phyloP scores from a whole-genome alignment of 495 filamentous ascomycete species.

The Tuber calosporum region DNA sequence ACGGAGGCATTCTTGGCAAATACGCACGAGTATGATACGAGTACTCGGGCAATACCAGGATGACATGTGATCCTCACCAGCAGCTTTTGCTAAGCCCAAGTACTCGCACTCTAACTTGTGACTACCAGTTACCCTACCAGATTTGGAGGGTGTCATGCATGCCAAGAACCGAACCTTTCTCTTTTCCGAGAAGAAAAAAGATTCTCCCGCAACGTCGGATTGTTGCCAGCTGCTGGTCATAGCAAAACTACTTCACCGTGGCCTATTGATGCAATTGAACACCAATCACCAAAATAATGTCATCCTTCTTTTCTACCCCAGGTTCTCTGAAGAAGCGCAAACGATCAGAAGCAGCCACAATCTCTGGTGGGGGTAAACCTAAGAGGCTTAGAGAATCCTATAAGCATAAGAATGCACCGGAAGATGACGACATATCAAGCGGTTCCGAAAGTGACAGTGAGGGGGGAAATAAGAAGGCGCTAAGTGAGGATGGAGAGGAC shows the following conservation, averaged over 20 bases:
- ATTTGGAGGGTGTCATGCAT: not conserved
- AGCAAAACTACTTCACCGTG: not conserved
- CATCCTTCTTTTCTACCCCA: constrained; percentile 67
- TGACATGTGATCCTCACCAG: not conserved
- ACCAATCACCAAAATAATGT: constrained; percentile 22
- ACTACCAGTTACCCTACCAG: not conserved
- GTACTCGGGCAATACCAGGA: too few relatives aligned
- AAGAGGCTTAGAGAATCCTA: constrained; percentile 48
- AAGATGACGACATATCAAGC: constrained; percentile 75
- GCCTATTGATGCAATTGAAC: constrained; percentile 12
- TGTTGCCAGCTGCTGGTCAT: not conserved
- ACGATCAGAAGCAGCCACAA: constrained; percentile 43
- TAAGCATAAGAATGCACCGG: constrained; percentile 23
- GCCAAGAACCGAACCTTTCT: constrained; percentile 14
- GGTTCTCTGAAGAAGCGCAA: constrained; percentile 76
- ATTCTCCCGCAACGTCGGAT: not conserved
- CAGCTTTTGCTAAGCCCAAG: too few relatives aligned
- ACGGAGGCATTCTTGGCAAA: too few relatives aligned
- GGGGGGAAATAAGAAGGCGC: constrained; percentile 14
- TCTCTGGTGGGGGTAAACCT: constrained; percentile 39
- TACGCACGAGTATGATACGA: too few relatives aligned
- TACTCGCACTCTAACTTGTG: too few relatives aligned
- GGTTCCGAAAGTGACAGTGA: constrained; percentile 61
- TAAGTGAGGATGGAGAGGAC: constrained; percentile 47
- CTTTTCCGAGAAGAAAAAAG: constrained; percentile 7